A percentile compares a stretch with the other conserved stretches of the same genome.
phyloP scores from a whole-genome alignment of 495 filamentous ascomycete genomes.

The Hyphodiscus hymeniophilus region DNA sequence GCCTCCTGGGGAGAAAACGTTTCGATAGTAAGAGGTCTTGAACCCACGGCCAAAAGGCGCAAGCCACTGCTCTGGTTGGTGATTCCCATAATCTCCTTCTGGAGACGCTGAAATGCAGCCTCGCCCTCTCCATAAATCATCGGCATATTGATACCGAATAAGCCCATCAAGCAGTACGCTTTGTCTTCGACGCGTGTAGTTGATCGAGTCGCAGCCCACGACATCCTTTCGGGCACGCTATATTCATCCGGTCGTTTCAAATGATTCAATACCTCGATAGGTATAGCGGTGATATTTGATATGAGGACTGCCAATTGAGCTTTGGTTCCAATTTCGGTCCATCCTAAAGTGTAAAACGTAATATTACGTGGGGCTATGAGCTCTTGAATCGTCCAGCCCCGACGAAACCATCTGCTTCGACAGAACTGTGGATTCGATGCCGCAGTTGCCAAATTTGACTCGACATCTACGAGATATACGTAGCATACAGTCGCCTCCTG shows the following conservation, averaged over 20 bases:
- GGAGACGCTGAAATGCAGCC: neutral
- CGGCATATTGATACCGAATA: constrained; percentile 5
- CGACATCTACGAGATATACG: constrained; percentile 10
- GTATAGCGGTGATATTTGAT: neutral
- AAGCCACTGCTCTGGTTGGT: too few species aligned
- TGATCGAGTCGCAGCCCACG: constrained; percentile 6
- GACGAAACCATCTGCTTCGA: neutral
- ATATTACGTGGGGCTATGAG: constrained; percentile 25
- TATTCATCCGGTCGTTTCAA: neutral
- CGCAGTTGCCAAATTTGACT: neutral
- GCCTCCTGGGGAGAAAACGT: too few species aligned
- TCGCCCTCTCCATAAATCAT: neutral
- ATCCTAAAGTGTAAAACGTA: constrained; percentile 29
- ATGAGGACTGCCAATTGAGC: constrained; percentile 2
- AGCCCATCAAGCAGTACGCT: neutral
- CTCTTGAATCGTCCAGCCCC: constrained; percentile 25
- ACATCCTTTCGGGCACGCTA: constrained; percentile 1
- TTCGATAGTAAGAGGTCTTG: too few species aligned
- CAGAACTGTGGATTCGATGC: constrained; percentile 1
- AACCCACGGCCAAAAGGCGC: too few species aligned
- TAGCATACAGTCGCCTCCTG: constrained; percentile 14
- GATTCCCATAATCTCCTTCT: neutral
- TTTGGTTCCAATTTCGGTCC: constrained; percentile 4
- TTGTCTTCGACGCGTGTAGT: constrained; percentile 8
- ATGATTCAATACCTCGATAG: neutral